These are phyloP conservation scores for Solanum sitiens DNA, from an alignment of 257 asterid species.

Conservation along the genomic window DNA sequence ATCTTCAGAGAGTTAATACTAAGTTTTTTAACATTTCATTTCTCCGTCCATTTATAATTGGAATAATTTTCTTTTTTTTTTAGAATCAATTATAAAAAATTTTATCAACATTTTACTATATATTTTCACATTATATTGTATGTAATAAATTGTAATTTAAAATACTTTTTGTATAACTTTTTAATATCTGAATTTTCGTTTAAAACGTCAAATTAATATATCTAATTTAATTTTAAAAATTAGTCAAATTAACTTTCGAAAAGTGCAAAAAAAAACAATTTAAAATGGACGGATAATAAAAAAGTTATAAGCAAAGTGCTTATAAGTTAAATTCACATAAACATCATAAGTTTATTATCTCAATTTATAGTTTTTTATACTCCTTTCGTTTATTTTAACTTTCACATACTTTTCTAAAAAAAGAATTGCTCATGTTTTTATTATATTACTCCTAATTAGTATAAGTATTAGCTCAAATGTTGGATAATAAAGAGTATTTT, in stretches of 20 bases:
- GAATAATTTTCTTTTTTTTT: too few species aligned
- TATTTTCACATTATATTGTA: too few species aligned
- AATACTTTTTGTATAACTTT: too few species aligned
- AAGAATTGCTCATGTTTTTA: not conserved
- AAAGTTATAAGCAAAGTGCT: not conserved
- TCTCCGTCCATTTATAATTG: not conserved
- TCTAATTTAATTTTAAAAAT: too few species aligned
- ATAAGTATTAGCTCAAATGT: not conserved
- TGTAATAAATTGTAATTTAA: too few species aligned
- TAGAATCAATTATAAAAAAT: not conserved
- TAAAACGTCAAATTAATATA: too few species aligned
- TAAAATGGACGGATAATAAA: not conserved
- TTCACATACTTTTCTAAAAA: not conserved
- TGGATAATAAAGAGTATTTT: not conserved
- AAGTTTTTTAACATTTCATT: not conserved
- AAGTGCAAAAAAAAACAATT: too few species aligned
- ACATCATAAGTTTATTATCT: not conserved
- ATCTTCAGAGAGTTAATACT: not conserved
- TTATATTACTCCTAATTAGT: not conserved
- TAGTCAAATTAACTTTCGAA: too few species aligned
- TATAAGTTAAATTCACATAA: not conserved
- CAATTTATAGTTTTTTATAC: not conserved
- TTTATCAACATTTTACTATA: too few species aligned
- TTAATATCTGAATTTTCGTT: too few species aligned
- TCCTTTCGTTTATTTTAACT: not conserved